phyloP scores from a whole-genome alignment of 1,139 yeast genomes.

The Pichia sp. region DNA sequence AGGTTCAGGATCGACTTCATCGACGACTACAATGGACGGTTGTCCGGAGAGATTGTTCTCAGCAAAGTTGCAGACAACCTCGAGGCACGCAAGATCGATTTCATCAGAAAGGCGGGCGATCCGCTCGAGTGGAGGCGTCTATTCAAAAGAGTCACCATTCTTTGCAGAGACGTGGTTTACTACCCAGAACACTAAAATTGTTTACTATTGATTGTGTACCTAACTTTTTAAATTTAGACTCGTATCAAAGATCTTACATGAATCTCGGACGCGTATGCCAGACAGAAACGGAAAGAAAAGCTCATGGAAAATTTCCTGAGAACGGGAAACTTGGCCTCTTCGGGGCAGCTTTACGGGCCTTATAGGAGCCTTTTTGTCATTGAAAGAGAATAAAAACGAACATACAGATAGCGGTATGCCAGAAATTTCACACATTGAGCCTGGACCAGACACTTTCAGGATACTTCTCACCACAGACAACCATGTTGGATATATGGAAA shows the following conservation, averaged over 20 bases:
- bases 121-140: conserved; percentile 67
- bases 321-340: background rate
- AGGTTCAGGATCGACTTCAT: conserved; percentile 40
- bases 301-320: background rate
- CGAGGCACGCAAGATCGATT: conserved; percentile 44
- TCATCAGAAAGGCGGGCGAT: conserved; percentile 53
- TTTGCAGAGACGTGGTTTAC: conserved; percentile 51
- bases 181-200: conserved; percentile 23
- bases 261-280: background rate
- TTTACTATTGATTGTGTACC: background rate
- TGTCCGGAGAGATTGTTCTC: conserved; percentile 47
- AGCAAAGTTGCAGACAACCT: conserved; percentile 34
- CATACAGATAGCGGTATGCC: conserved; percentile 33
- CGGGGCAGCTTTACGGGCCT: no score
- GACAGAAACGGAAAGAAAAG: background rate
- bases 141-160: conserved; percentile 49
- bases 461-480: conserved; percentile 88
- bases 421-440: conserved; percentile 36
- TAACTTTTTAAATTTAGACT: background rate
- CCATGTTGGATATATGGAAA: conserved; percentile 91
- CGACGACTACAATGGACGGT: conserved; percentile 45
- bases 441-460: conserved; percentile 59
- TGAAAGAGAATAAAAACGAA: no score
- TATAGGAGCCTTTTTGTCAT: no score
- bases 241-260: background rate